phyloP scores from a whole-genome alignment of 2,329 filamentous ascomycete genomes.

The Lecanoromycetidae sp. region DNA sequence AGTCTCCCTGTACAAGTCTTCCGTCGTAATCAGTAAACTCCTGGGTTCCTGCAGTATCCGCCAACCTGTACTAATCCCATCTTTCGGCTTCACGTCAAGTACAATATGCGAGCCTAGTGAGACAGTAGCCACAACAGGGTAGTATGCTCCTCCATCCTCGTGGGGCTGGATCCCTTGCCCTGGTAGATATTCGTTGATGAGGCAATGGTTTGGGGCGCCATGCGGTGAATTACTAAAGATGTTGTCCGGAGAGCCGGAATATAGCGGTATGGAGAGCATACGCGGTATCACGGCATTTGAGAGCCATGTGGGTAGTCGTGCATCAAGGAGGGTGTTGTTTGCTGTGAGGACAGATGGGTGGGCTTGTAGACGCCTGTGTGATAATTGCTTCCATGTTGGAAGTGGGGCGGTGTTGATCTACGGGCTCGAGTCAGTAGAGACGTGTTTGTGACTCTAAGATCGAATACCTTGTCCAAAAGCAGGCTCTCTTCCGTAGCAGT shows the following conservation, averaged over 20 bases:
- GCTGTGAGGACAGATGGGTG: slow-evolving; percentile 75
- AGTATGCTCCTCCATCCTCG: slow-evolving; percentile 82
- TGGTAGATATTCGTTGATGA: slow-evolving; percentile 83
- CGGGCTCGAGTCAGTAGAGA: slow-evolving; percentile 21
- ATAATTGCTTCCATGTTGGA: slow-evolving; percentile 73
- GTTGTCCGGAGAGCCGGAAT: slow-evolving; percentile 20
- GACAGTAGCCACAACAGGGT: slow-evolving; percentile 79
- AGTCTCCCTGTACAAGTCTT: slow-evolving; percentile 42
- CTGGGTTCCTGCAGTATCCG: slow-evolving; percentile 72
- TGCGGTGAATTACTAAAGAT: slow-evolving; percentile 59
- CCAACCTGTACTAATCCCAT: slow-evolving; percentile 25
- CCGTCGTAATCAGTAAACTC: slow-evolving; percentile 50
- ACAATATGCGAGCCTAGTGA: slow-evolving; percentile 69
- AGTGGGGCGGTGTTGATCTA: slow-evolving; percentile 53
- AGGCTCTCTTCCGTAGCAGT: slow-evolving; percentile 57
- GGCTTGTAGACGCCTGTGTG: slow-evolving; percentile 80
- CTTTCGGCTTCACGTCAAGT: slow-evolving; percentile 58
- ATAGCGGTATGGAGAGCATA: slow-evolving; percentile 23
- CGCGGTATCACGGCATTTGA: slow-evolving; percentile 54
- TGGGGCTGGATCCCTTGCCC: slow-evolving; percentile 96
- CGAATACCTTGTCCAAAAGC: slow-evolving; percentile 56
- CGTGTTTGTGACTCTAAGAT: not conserved
- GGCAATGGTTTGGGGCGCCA: slow-evolving; percentile 68
- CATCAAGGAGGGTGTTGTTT: slow-evolving; percentile 60
- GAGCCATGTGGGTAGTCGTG: slow-evolving; percentile 63